Conservation (phyloP, 2,329 filamentous ascomycete species). For the Talaromyces sp. region DNA sequence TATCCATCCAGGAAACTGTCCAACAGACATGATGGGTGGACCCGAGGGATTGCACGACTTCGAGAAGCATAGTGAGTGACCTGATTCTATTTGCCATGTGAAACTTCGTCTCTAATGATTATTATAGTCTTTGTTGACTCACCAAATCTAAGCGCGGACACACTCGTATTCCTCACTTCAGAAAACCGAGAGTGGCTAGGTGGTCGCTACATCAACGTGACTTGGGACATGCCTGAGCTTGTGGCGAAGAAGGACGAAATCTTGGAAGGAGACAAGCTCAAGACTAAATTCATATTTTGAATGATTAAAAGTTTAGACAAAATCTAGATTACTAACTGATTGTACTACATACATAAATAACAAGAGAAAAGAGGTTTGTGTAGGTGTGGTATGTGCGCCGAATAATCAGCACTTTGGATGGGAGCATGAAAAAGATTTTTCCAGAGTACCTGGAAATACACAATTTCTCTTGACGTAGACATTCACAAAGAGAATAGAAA, state of each 20-base stretch:
- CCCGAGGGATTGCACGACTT: constrained; percentile 24
- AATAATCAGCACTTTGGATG: background rate
- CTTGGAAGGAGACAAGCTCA: constrained; percentile 37
- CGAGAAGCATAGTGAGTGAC: constrained; percentile 6
- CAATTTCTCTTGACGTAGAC: background rate
- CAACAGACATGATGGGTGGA: constrained; percentile 42
- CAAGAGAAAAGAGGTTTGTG: background rate
- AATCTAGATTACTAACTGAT: background rate
- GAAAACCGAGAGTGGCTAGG: constrained; percentile 27
- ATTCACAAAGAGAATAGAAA: background rate
- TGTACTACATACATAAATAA: background rate
- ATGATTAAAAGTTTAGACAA: background rate
- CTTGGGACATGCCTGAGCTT: constrained; percentile 23
- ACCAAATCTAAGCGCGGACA: constrained; percentile 25
- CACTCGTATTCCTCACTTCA: constrained; percentile 24
- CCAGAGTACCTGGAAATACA: background rate
- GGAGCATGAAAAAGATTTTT: background rate
- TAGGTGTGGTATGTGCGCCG: background rate
- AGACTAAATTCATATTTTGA: constrained; percentile 29
- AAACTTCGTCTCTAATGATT: background rate
- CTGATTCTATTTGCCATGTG: background rate
- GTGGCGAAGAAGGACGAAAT: constrained; percentile 23
- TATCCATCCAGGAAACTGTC: constrained; percentile 48
- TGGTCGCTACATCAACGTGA: constrained; percentile 22
- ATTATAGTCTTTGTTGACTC: constrained; percentile 26